Conservation (phyloP, 116 monocot genomes). For the Phalaenopsis hybrid region DNA sequence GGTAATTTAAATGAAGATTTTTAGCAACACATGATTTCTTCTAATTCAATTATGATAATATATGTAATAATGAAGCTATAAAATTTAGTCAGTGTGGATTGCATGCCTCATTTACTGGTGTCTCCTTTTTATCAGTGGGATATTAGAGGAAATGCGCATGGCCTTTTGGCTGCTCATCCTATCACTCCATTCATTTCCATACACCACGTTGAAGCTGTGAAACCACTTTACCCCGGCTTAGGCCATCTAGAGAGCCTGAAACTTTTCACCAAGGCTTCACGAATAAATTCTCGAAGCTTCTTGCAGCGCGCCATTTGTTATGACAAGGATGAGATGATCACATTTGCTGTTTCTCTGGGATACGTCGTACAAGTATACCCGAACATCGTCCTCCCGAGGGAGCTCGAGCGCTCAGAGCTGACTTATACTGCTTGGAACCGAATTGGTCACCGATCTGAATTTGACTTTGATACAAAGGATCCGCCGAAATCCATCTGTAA, state of each 20-base stretch:
- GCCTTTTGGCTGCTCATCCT: slow-evolving; percentile 84
- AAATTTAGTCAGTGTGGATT: background rate
- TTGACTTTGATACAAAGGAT: slow-evolving; percentile 89
- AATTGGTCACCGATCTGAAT: slow-evolving; percentile 42
- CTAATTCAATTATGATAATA: background rate
- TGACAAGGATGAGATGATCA: slow-evolving; percentile 32
- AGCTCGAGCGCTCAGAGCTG: slow-evolving; percentile 67
- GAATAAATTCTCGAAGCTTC: slow-evolving; percentile 39
- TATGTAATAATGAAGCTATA: background rate
- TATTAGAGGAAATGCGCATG: slow-evolving; percentile 68
- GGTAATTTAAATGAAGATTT: background rate
- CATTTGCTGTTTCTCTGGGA: slow-evolving; percentile 70
- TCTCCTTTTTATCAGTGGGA: slow-evolving; percentile 55
- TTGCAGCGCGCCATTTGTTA: slow-evolving; percentile 80
- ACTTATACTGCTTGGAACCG: slow-evolving; percentile 70
- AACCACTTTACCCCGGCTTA: slow-evolving; percentile 74
- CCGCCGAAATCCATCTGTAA: slow-evolving; percentile 57
- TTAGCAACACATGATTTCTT: background rate
- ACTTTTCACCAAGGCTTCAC: slow-evolving; percentile 75
- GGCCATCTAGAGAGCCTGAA: slow-evolving; percentile 50
- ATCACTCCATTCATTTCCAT: slow-evolving; percentile 77
- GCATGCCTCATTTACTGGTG: background rate
- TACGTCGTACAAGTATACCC: slow-evolving; percentile 79
- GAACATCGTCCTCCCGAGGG: slow-evolving; percentile 62
- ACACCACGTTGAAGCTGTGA: slow-evolving; percentile 75